These are phyloP conservation scores for Leccinum aurantiacum DNA, from an alignment of 768 basidiomycete genomes.

Conservation along the genomic window DNA sequence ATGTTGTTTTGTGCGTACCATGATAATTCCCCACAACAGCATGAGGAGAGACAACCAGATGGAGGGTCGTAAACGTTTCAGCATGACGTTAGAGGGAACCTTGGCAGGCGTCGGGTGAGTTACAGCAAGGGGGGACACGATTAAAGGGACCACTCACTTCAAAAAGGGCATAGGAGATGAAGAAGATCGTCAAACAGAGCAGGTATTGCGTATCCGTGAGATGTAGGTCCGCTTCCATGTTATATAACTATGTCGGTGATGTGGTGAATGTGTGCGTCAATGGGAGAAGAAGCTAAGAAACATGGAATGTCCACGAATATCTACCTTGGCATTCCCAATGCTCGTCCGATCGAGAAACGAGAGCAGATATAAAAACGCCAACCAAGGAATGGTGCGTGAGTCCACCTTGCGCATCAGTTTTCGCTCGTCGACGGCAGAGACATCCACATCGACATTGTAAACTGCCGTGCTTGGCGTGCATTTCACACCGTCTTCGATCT, in stretches of 20 bases:
- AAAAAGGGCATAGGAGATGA: constrained; percentile 67
- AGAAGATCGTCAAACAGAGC: constrained; percentile 58
- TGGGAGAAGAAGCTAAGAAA: not conserved
- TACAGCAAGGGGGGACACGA: not conserved
- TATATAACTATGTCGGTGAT: constrained; percentile 51
- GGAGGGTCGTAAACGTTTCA: constrained; percentile 73
- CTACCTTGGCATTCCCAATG: constrained; percentile 43
- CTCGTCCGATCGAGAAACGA: constrained; percentile 66
- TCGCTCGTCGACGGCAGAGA: constrained; percentile 63
- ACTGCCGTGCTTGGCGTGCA: not conserved
- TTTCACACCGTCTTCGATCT: constrained; percentile 1
- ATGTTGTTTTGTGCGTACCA: constrained; percentile 42
- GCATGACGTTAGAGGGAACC: constrained; percentile 71
- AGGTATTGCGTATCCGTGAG: constrained; percentile 67
- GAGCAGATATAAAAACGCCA: constrained; percentile 73
- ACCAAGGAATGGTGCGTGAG: constrained; percentile 63
- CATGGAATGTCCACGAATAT: not conserved
- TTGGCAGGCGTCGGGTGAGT: constrained; percentile 9
- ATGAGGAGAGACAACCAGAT: constrained; percentile 76
- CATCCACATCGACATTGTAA: constrained; percentile 50
- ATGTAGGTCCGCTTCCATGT: constrained; percentile 55
- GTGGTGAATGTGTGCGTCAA: not conserved
- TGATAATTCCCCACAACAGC: constrained; percentile 73
- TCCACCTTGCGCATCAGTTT: constrained; percentile 72
- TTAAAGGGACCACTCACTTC: constrained; percentile 42